Evolutionary conservation across 441 rosid genomes (phyloP), one percentile per base, ranked within the genome.

Genomic region (Jatropha podagrica): DNA sequence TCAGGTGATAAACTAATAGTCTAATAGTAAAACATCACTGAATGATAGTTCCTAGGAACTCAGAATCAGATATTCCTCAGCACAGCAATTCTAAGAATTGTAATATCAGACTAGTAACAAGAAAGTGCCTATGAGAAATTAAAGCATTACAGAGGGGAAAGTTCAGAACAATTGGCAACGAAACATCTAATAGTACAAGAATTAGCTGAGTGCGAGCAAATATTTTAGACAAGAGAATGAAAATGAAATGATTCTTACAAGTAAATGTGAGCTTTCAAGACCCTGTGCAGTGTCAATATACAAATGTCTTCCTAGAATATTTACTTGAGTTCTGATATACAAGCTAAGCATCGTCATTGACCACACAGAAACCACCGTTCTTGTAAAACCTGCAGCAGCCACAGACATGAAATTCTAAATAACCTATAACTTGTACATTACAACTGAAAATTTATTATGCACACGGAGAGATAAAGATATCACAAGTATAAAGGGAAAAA

Each of bases 231-330:
- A 54, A 27, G 59, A 18, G 51, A 0, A 15, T 48, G 56, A 73
- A 60, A 72, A 41, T 17, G 13, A 61, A 73, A 75, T 40, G 65
- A 75, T 58, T 52, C 97, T 90, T 91, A 95, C 98, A 64, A 82
- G 82, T 59, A 81, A 74, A 76, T 74, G 81, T 37, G 94, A 85
- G 77, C 86, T 89, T 70, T 80, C 94, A 61, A 90, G 93, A 79
- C 81, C 89, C 65, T 86, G 86, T 66, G 98, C 97, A n/a, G 92
- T 87, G 82, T 91, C 95, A 66, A 95, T 86, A 85, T 93, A 95
- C 76, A 95, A 82, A 89, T 91, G 98, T 84, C 98, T 90, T 74
- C 98, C 99, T 32, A 96, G 84, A 81, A 96, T 92, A 85, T 93
- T 96, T 83, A 93, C 94, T 87, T 93, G 99, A 83, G 92, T 94